Conservation (phyloP, 2,329 filamentous ascomycete genomes). For the Diaporthe humulicola region DNA sequence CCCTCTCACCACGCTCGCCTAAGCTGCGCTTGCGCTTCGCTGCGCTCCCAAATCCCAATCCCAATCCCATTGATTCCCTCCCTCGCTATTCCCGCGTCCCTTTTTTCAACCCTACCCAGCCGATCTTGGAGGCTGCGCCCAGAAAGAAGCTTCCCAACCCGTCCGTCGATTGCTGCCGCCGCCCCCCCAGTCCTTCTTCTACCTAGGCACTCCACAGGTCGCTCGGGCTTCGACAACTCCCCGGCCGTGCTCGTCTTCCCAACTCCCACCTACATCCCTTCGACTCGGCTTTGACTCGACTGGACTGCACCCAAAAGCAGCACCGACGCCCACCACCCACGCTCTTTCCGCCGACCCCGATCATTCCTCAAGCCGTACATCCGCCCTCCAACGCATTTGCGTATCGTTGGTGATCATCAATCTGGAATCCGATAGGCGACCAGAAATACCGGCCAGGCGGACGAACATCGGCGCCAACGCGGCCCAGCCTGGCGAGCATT, state of each 20-base stretch:
- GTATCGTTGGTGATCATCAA: background rate
- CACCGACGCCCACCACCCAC: background rate
- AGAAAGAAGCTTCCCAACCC: slow-evolving; percentile 22
- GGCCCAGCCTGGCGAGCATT: slow-evolving; percentile 57
- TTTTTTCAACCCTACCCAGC: slow-evolving; percentile 17
- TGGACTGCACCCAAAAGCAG: background rate
- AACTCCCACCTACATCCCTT: background rate
- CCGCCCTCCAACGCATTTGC: background rate
- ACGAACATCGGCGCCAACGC: slow-evolving; percentile 45
- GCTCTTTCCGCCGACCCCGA: slow-evolving; percentile 3
- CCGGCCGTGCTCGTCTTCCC: slow-evolving; percentile 21
- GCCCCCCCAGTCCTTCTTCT: slow-evolving; percentile 16
- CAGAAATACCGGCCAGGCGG: slow-evolving; percentile 37
- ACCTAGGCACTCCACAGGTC: slow-evolving; percentile 27
- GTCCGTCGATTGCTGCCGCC: slow-evolving; percentile 13
- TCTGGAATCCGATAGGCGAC: slow-evolving; percentile 18
- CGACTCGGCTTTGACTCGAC: slow-evolving; percentile 17
- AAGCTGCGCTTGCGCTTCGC: slow-evolving; percentile 12
- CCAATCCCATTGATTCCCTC: slow-evolving; percentile 24
- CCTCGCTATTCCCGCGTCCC: slow-evolving; percentile 32
- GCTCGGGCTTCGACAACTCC: slow-evolving; percentile 27
- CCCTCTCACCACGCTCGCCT: slow-evolving; percentile 20
- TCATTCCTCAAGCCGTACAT: background rate
- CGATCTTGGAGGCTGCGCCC: slow-evolving; percentile 15
- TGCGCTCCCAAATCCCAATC: slow-evolving; percentile 3